Conservation (phyloP, 148 eudicot species). For the Rheum nobile region DNA sequence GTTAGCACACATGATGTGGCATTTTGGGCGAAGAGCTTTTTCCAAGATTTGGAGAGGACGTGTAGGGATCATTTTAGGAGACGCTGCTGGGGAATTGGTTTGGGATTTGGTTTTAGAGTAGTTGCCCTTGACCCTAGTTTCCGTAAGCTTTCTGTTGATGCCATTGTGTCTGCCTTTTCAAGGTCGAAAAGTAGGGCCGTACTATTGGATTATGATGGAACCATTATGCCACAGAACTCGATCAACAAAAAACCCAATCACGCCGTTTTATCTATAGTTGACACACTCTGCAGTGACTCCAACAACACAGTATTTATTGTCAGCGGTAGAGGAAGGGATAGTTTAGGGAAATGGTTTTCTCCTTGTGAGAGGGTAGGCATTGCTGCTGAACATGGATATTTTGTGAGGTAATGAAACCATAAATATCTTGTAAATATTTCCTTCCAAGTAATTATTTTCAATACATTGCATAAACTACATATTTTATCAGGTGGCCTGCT, state of each 20-base stretch:
- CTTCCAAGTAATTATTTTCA: neutral
- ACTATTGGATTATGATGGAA: conserved; percentile 37
- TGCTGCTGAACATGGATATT: conserved; percentile 45
- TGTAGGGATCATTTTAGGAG: conserved; percentile 33
- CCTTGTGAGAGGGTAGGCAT: conserved; percentile 35
- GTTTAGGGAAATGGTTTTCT: conserved; percentile 36
- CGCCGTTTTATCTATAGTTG: conserved; percentile 22
- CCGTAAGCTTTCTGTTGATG: conserved; percentile 31
- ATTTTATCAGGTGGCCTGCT: conserved; percentile 22
- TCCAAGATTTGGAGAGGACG: conserved; percentile 41
- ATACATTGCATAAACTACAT: neutral
- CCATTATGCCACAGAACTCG: conserved; percentile 38
- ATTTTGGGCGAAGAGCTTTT: conserved; percentile 35
- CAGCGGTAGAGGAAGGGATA: conserved; percentile 38
- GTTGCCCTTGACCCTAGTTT: conserved; percentile 41
- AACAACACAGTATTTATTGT: conserved; percentile 35
- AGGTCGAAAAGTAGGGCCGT: conserved; percentile 35
- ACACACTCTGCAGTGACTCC: conserved; percentile 18
- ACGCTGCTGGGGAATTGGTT: conserved; percentile 39
- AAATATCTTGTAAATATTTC: neutral
- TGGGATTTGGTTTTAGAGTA: conserved; percentile 38
- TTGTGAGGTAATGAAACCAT: conserved; percentile 20
- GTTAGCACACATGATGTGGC: conserved; percentile 39
- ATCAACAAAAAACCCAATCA: conserved; percentile 31
- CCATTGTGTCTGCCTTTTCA: conserved; percentile 28